These are phyloP conservation scores for Xylaria sp. DNA, from an alignment of 495 filamentous ascomycete genomes.

Conservation along the genomic window DNA sequence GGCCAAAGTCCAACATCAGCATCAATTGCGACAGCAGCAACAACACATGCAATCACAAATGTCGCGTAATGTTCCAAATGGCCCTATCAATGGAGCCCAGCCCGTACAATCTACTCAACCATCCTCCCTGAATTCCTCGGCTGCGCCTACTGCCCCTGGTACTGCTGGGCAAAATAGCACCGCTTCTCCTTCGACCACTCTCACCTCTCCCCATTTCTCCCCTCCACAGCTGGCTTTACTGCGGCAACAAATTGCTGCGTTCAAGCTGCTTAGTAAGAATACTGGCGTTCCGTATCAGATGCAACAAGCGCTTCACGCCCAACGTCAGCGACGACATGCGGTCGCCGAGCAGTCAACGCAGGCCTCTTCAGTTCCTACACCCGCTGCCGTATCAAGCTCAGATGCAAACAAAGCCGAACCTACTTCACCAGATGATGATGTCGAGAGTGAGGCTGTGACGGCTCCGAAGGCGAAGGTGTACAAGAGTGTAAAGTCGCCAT, in stretches of 20 bases:
- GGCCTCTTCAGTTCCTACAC: conserved; percentile 48
- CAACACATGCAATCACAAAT: conserved; percentile 49
- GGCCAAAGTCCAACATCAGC: conserved; percentile 68
- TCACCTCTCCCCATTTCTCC: conserved; percentile 64
- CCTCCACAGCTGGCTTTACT: conserved; percentile 73
- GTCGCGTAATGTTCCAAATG: conserved; percentile 51
- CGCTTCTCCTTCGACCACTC: conserved; percentile 50
- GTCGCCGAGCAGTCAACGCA: conserved; percentile 61
- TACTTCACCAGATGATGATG: conserved; percentile 37
- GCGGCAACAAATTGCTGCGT: conserved; percentile 79
- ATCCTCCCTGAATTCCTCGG: conserved; percentile 44
- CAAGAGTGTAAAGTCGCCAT: conserved; percentile 72
- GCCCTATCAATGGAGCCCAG: conserved; percentile 55
- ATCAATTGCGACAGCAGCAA: conserved; percentile 56
- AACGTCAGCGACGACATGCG: conserved; percentile 68
- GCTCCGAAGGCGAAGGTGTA: conserved; percentile 45
- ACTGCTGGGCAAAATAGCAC: conserved; percentile 38
- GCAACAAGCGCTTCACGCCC: conserved; percentile 76
- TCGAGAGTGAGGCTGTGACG: conserved; percentile 35
- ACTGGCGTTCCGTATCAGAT: conserved; percentile 73
- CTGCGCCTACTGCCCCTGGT: conserved; percentile 42
- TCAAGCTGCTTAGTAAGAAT: conserved; percentile 83
- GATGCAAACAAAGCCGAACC: conserved; percentile 38
- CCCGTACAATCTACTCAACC: conserved; percentile 45
- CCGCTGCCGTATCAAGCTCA: conserved; percentile 48